Base-by-base conservation (phyloP, 2,329 filamentous ascomycete species). In the Capronia americana region DNA sequence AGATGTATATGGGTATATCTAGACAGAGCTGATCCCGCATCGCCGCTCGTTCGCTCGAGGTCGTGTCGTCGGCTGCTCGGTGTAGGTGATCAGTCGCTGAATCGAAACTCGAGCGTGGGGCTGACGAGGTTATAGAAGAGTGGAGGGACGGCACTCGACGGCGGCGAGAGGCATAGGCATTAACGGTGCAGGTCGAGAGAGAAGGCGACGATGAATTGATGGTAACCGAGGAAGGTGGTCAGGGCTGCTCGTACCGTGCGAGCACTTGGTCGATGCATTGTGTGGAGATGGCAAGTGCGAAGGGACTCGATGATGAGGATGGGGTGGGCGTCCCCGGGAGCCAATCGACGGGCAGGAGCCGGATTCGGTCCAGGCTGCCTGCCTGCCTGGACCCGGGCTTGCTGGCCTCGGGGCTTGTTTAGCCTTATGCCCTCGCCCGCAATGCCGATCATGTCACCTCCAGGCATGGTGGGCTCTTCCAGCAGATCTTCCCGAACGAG, bases 351-450 rank as follows among this genome's bases (percentile, higher is more conserved):
- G 38, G 17, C 38, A 44, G 38, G 17, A 8, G 7, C 17, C 38
- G 48, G 48, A 12, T 24, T 26, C 48, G 20, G 48, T 24, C 48
- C 26, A 53, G 48, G 20, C 48, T 53, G 23, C 14, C 48, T 53
- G 20, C 1, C 48, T n/a, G 44, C 17, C 44, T 20, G 44, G 44
- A 48, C 10, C 23, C 23, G 44, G 44, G 44, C 20, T 4, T 14
- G 10, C 17, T n/a, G 44, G 32, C 26, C 11, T 23, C 56, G 23
- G 34, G 41, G 23, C 56, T 59, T 20, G 32, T 59, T 50, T 59
- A 59, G 57, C 57, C 57, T 59, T 59, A 50, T 59, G 57, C 57
- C 41, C 28, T 50, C n/a, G 57, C n/a, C 57, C 57, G 38, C 38
- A 0, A 20, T 44, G 38, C 38, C 38, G 38, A 44, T 44, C 38